Evolutionary conservation across 495 filamentous ascomycete species (phyloP).

Genomic region (Penicillium soppii): DNA sequence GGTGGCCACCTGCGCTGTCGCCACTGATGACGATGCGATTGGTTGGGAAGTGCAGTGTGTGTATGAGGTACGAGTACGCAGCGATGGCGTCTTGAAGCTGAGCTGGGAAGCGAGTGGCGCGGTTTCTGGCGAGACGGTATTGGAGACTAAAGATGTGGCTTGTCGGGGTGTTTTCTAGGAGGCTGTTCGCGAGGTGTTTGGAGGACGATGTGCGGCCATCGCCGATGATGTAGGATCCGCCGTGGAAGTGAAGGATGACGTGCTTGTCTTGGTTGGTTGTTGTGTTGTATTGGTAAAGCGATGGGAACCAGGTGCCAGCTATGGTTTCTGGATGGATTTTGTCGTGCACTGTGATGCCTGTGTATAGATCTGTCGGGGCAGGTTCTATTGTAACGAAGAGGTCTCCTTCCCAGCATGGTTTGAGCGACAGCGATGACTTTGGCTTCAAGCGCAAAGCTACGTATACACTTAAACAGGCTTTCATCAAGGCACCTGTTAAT

Average conservation of each 20-base stretch:
- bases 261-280: conserved; percentile 2
- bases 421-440: conserved; percentile 9
- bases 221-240: conserved; percentile 46
- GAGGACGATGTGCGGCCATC: conserved; percentile 13
- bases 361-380: conserved; percentile 18
- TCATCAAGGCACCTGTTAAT: conserved; percentile 11
- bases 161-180: conserved; percentile 18
- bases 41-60: conserved; percentile 25
- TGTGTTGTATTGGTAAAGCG: conserved; percentile 4
- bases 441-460: neutral
- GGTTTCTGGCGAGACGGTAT: conserved; percentile 39
- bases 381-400: conserved; percentile 18
- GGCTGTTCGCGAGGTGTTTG: conserved; percentile 26
- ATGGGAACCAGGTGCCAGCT: conserved; percentile 38
- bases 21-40: conserved; percentile 39
- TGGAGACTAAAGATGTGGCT: conserved; percentile 29
- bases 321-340: conserved; percentile 27
- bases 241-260: conserved; percentile 51
- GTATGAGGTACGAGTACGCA: conserved; percentile 36
- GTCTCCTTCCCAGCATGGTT: conserved; percentile 10
- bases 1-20: conserved; percentile 44
- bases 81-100: conserved; percentile 46
- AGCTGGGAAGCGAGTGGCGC: conserved; percentile 39
- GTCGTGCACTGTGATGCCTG: conserved; percentile 14
- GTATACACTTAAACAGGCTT: conserved; percentile 8